Percentiles rank a stretch among this genome's conserved stretches.
phyloP scores from a whole-genome alignment of 352 stramenopile species.

The Thalassiosira pacifica region DNA sequence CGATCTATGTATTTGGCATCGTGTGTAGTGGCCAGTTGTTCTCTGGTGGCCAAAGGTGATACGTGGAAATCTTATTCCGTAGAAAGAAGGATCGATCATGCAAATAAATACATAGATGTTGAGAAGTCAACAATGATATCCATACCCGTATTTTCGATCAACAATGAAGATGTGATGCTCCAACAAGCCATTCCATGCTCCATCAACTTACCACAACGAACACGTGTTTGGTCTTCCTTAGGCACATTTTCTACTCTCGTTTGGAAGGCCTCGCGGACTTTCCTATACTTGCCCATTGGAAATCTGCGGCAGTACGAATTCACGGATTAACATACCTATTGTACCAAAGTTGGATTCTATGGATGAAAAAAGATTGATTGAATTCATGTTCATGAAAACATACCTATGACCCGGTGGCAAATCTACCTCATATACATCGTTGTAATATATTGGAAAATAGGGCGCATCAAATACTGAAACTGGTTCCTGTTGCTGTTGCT shows the following conservation, averaged over 20 bases:
- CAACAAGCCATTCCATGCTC: too few relatives aligned
- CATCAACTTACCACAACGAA: constrained; percentile 66
- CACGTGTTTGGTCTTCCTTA: constrained; percentile 37
- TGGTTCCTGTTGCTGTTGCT: too few relatives aligned
- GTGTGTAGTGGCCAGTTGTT: constrained; percentile 88
- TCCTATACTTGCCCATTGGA: constrained; percentile 89
- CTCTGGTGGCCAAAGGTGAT: constrained; percentile 81
- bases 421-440: constrained; percentile 89
- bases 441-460: constrained; percentile 86
- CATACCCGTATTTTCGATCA: too few relatives aligned
- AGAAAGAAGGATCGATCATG: too few relatives aligned
- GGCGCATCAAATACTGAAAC: too few relatives aligned
- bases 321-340: too few relatives aligned
- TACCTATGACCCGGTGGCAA: constrained; percentile 86
- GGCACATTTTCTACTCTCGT: constrained; percentile 38
- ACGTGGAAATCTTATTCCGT: constrained; percentile 84
- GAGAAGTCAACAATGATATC: background rate
- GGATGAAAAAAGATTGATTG: too few relatives aligned
- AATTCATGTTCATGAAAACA: too few relatives aligned
- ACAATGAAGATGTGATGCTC: too few relatives aligned
- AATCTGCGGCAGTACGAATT: too few relatives aligned
- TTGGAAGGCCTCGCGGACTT: constrained; percentile 79
- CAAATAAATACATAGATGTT: background rate
- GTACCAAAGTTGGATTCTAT: too few relatives aligned
- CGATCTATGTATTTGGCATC: constrained; percentile 81